Percentiles rank a stretch among this genome's conserved stretches.
Conservation (phyloP, 2,329 filamentous ascomycete species). For the Incumbomyces lentus region DNA sequence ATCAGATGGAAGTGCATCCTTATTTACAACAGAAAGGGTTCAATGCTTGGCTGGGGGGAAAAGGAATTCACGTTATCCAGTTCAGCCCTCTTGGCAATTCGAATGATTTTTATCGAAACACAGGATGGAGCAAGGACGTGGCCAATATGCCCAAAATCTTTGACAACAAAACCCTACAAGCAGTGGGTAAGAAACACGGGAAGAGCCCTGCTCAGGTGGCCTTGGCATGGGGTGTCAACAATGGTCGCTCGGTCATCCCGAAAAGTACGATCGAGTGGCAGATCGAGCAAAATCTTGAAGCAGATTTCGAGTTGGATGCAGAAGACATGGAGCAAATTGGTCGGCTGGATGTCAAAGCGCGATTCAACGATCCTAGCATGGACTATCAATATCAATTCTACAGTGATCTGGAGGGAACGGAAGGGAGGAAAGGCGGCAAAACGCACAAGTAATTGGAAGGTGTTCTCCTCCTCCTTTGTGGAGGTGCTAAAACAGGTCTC, state of each 20-base stretch:
- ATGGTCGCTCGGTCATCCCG: conserved; percentile 32
- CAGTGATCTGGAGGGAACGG: no score
- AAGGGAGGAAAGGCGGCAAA: no score
- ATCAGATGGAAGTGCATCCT: no score
- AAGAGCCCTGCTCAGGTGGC: conserved; percentile 29
- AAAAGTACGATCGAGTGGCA: conserved; percentile 32
- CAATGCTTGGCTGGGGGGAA: no score
- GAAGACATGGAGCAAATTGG: conserved; percentile 29
- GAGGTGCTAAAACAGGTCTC: no score
- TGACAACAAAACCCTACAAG: conserved; percentile 27
- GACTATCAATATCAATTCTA: conserved; percentile 14
- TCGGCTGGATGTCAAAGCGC: conserved; percentile 19
- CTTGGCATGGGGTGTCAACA: conserved; percentile 33
- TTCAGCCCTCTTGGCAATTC: background rate
- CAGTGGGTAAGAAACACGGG: conserved; percentile 28
- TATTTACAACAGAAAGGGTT: no score
- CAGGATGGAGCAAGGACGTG: background rate
- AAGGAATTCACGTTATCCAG: no score
- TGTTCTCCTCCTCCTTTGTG: no score
- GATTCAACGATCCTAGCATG: conserved; percentile 16
- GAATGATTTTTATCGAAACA: background rate
- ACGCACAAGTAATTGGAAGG: no score
- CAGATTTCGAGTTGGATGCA: conserved; percentile 28
- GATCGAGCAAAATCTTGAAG: conserved; percentile 30
- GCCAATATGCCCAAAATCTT: conserved; percentile 27